Conservation (phyloP, 2,329 filamentous ascomycete genomes). For the Colletotrichum australisinense region DNA sequence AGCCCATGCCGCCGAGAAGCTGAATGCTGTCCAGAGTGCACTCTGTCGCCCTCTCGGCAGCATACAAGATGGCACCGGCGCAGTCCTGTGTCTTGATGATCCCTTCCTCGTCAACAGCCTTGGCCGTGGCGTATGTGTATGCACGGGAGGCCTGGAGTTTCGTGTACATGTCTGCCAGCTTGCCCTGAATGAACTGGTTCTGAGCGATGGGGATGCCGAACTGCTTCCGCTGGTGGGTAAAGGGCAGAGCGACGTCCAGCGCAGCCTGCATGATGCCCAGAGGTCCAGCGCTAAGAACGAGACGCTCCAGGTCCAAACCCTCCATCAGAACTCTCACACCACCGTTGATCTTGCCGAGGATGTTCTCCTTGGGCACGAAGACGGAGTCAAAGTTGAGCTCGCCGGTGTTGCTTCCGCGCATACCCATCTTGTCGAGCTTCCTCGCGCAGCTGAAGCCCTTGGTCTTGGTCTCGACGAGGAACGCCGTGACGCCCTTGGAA, state of each 20-base stretch:
- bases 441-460: constrained; percentile 86
- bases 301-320: constrained; percentile 90
- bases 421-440: constrained; percentile 97
- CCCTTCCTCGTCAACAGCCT: constrained; percentile 80
- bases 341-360: constrained; percentile 82
- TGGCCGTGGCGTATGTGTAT: constrained; percentile 89
- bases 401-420: constrained; percentile 96
- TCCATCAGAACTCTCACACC: constrained; percentile 96
- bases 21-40: constrained; percentile 90
- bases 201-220: constrained; percentile 89
- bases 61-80: constrained; percentile 92
- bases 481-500: constrained; percentile 94
- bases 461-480: constrained; percentile 79
- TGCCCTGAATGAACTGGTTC: constrained; percentile 93
- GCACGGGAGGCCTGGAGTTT: constrained; percentile 86
- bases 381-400: constrained; percentile 92
- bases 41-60: constrained; percentile 90
- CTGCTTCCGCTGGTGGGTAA: constrained; percentile 88
- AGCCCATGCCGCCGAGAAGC: constrained; percentile 93
- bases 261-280: constrained; percentile 94
- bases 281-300: constrained; percentile 91
- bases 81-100: constrained; percentile 88
- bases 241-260: constrained; percentile 88
- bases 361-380: constrained; percentile 85
- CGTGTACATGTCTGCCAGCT: constrained; percentile 97